Evolutionary conservation across 805 yeast species (phyloP), one percentile per base, ranked within the genome.

Genomic region (Candida wancherniae): DNA sequence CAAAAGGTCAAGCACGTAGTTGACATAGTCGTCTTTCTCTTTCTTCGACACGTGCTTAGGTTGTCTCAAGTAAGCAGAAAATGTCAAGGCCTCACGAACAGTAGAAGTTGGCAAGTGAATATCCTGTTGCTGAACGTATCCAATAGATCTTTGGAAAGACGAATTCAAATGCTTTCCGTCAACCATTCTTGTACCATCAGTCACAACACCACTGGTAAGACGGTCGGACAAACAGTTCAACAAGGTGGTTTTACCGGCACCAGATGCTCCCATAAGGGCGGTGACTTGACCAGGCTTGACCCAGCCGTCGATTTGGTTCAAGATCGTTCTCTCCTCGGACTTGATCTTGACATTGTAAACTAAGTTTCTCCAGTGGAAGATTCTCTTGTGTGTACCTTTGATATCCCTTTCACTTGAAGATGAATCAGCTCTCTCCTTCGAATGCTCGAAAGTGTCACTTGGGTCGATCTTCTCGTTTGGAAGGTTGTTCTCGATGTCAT

Each of bases 211-310:
- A 51, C 61, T 61, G 17, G 69, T 67, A 36, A 68, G 60, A 50
- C 80, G 59, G 42, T 70, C 71, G 26, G 77, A 69, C 30, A 73
- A 55, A 11, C 66, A 66, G 51, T 73, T 74, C 41, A 73, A 57
- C 24, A 73, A 51, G 8, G 78, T 73, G 4, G 78, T 73, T 42
- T 74, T 74, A 49, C 80, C 79, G 17, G 77, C 77, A 47, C 79
- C 78, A 4, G 78, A 71, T 21, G 71, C 77, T 40, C 80, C 79
- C 77, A 73, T 71, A 15, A 73, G 50, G 6, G 80, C 80, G n/a
- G 80, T 75, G 43, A 73, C 51, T 7, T 69, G 63, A 21, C 80
- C 80, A 2, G 80, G 78, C 19, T 44, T 37, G 28, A 53, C 50
- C 42, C 44, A 56, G 1, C 63, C 63, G 29, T 50, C 47, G 7